Conservation (phyloP, 2,329 filamentous ascomycete genomes). For the Bipolaris bicolor region DNA sequence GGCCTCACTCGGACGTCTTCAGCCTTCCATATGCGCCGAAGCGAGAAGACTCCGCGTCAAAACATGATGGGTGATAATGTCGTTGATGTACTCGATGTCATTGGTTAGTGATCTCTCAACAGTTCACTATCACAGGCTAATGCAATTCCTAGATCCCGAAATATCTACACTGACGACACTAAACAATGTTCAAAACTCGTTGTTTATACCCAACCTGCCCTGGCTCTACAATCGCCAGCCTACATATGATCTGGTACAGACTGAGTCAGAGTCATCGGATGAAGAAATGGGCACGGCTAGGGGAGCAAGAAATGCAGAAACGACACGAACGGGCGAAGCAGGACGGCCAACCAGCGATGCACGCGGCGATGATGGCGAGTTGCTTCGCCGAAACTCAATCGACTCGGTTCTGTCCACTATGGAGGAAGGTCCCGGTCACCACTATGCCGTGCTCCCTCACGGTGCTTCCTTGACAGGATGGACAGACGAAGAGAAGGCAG, state of each 20-base stretch:
- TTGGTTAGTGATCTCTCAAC: constrained; percentile 58
- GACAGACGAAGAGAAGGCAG: constrained; percentile 73
- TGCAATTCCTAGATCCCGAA: constrained; percentile 69
- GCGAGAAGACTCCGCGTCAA: constrained; percentile 40
- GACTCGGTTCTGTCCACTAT: constrained; percentile 42
- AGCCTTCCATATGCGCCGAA: constrained; percentile 36
- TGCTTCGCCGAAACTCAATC: constrained; percentile 36
- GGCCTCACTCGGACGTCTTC: constrained; percentile 31
- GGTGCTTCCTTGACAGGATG: constrained; percentile 76
- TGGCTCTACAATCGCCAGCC: constrained; percentile 75
- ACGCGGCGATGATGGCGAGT: constrained; percentile 14
- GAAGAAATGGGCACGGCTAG: constrained; percentile 30
- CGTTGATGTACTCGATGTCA: constrained; percentile 71
- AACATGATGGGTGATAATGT: constrained; percentile 62
- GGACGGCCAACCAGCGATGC: constrained; percentile 18
- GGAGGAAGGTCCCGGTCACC: constrained; percentile 59
- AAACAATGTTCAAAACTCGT: constrained; percentile 90
- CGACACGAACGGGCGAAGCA: constrained; percentile 26
- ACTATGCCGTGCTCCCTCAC: constrained; percentile 81
- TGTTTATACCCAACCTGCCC: constrained; percentile 82
- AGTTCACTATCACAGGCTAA: constrained; percentile 33
- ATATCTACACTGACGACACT: constrained; percentile 81
- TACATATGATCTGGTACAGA: constrained; percentile 73
- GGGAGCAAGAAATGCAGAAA: constrained; percentile 20
- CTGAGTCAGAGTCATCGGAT: constrained; percentile 41